Conservation (phyloP, 371 early-diverging fungal genomes). For the Mucor indicus region DNA sequence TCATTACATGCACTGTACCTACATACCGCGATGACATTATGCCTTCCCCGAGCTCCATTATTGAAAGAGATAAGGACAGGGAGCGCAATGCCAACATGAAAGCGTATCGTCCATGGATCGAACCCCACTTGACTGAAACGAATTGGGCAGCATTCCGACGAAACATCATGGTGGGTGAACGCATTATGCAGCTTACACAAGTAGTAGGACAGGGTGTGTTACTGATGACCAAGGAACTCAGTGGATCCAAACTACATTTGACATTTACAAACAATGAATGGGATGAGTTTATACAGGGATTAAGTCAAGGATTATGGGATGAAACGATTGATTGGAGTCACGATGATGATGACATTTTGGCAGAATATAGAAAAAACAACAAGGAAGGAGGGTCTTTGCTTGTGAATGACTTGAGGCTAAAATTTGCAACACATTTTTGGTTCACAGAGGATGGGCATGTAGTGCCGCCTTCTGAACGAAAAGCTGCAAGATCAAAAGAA, state of each 20-base stretch:
- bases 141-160: conserved; percentile 47
- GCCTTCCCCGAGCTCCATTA: not conserved
- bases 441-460: conserved; percentile 18
- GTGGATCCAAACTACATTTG: conserved; percentile 38
- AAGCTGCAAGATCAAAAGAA: conserved; percentile 14
- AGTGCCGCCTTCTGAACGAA: conserved; percentile 15
- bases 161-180: conserved; percentile 40
- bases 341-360: conserved; percentile 4
- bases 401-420: conserved; percentile 18
- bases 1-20: conserved; percentile 17
- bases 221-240: conserved; percentile 40
- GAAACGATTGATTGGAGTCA: conserved; percentile 33
- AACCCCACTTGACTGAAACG: conserved; percentile 29
- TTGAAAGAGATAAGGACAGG: conserved; percentile 26
- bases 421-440: conserved; percentile 32
- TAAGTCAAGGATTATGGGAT: conserved; percentile 34
- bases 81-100: conserved; percentile 29
- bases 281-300: conserved; percentile 30
- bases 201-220: conserved; percentile 37
- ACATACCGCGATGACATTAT: not conserved
- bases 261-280: conserved; percentile 33
- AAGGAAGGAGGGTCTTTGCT: conserved; percentile 9
- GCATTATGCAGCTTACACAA: conserved; percentile 36
- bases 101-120: conserved; percentile 37
- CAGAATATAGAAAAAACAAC: not conserved